Evolutionary conservation across 2,329 filamentous ascomycete genomes (phyloP).

Genomic region (Aspergillus sp.): DNA sequence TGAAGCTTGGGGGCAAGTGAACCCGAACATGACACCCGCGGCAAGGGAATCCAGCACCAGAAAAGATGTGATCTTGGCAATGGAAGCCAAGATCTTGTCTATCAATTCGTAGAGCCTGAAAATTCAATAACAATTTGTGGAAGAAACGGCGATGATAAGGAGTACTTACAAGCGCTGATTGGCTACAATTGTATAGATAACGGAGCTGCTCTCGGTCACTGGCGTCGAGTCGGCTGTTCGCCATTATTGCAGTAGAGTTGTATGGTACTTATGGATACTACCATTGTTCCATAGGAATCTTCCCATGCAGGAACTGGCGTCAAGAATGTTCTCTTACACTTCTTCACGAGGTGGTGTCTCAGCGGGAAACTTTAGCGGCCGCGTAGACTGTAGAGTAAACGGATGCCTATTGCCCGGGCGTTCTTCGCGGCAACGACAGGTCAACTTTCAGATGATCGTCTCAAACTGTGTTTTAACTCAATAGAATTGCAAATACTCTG

Average conservation of each 20-base stretch:
- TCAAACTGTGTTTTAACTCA: not conserved
- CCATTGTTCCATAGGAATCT: not conserved
- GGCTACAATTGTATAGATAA: slow-evolving; percentile 17
- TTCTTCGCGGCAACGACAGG: too few species aligned
- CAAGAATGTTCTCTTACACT: too few species aligned
- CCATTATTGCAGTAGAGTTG: not conserved
- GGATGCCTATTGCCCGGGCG: too few species aligned
- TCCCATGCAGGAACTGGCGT: not conserved
- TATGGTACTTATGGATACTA: not conserved
- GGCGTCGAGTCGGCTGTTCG: not conserved
- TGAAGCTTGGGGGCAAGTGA: too few species aligned
- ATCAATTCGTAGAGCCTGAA: not conserved
- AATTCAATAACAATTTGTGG: slow-evolving; percentile 13
- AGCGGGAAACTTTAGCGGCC: too few species aligned
- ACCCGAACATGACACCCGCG: too few species aligned
- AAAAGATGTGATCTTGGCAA: slow-evolving; percentile 1
- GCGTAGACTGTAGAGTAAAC: too few species aligned
- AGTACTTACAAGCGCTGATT: slow-evolving; percentile 21
- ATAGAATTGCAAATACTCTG: not conserved
- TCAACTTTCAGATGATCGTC: too few species aligned
- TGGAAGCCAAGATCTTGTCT: not conserved
- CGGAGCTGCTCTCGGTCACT: not conserved
- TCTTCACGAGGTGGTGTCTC: too few species aligned
- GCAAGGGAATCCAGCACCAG: not conserved
- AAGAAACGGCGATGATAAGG: slow-evolving; percentile 15